Conservation (phyloP, 371 early-diverging fungal species). For the Syncephalis plumigaleata region DNA sequence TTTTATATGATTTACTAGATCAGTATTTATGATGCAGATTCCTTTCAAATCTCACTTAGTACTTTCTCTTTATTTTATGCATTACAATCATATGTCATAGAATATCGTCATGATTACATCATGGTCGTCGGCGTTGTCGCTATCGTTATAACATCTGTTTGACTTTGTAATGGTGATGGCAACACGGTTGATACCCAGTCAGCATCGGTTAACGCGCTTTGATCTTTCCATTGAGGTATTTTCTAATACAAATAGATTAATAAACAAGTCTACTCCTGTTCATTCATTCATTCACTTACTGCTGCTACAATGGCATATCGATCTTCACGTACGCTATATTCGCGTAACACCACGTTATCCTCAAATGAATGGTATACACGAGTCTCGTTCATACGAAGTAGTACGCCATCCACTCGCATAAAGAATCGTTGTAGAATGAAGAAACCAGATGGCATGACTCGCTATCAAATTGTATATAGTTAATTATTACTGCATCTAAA, state of each 20-base stretch:
- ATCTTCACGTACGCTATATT: slow-evolving; percentile 46
- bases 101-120: too few relatives aligned
- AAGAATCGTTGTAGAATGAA: slow-evolving; percentile 75
- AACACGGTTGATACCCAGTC: slow-evolving; percentile 50
- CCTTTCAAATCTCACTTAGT: too few relatives aligned
- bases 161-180: slow-evolving; percentile 8
- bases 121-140: too few relatives aligned
- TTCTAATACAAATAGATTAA: slow-evolving; percentile 11
- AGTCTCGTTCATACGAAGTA: slow-evolving; percentile 76
- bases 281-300: slow-evolving; percentile 14
- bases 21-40: too few relatives aligned
- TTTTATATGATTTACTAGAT: too few relatives aligned
- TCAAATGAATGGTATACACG: slow-evolving; percentile 77
- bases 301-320: slow-evolving; percentile 31
- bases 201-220: slow-evolving; percentile 48
- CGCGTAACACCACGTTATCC: slow-evolving; percentile 37
- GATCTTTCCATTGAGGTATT: slow-evolving; percentile 19
- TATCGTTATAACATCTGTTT: background rate
- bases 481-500: background rate
- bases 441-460: slow-evolving; percentile 88
- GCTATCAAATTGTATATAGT: slow-evolving; percentile 16
- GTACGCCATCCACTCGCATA: slow-evolving; percentile 83
- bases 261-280: too few relatives aligned
- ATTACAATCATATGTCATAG: too few relatives aligned
- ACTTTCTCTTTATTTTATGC: too few relatives aligned